Evolutionary conservation across 768 basidiomycete genomes (phyloP).

Genomic region (Nidula microcarpa): DNA sequence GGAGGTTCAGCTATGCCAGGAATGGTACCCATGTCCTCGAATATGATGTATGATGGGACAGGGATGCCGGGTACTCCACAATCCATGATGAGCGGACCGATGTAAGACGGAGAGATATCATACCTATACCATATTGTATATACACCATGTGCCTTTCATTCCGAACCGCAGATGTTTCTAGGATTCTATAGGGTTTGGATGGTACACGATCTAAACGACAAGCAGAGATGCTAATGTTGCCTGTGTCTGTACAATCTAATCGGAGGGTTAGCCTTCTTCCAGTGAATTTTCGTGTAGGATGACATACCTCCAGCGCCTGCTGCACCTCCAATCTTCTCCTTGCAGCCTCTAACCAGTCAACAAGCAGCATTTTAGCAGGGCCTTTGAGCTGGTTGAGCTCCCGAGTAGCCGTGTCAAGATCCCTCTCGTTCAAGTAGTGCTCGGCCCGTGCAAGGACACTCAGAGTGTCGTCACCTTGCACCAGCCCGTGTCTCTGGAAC

Average conservation of each 20-base stretch:
- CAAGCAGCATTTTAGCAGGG: slow-evolving; percentile 65
- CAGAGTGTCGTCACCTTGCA: slow-evolving; percentile 78
- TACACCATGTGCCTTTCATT: too few species aligned
- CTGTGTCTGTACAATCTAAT: slow-evolving; percentile 76
- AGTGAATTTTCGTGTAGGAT: neutral
- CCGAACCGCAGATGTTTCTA: too few species aligned
- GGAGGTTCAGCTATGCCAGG: slow-evolving; percentile 24
- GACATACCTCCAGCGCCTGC: slow-evolving; percentile 81
- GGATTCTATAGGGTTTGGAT: neutral
- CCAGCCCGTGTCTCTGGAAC: slow-evolving; percentile 79
- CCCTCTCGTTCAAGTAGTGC: slow-evolving; percentile 87
- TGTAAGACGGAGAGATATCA: too few species aligned
- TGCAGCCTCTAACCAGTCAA: slow-evolving; percentile 92
- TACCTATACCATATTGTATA: too few species aligned
- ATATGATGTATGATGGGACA: neutral
- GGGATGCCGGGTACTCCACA: neutral
- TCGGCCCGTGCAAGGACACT: slow-evolving; percentile 88
- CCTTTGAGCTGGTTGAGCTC: slow-evolving; percentile 91
- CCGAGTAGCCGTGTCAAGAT: slow-evolving; percentile 83
- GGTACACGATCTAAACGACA: slow-evolving; percentile 50
- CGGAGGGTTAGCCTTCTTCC: slow-evolving; percentile 8
- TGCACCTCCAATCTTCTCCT: slow-evolving; percentile 84
- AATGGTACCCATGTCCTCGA: slow-evolving; percentile 3
- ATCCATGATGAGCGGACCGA: neutral
- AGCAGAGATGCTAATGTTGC: slow-evolving; percentile 80